These are phyloP conservation scores for Zea luxurians DNA, from an alignment of 176 grass and related monocot genomes.

Conservation along the genomic window DNA sequence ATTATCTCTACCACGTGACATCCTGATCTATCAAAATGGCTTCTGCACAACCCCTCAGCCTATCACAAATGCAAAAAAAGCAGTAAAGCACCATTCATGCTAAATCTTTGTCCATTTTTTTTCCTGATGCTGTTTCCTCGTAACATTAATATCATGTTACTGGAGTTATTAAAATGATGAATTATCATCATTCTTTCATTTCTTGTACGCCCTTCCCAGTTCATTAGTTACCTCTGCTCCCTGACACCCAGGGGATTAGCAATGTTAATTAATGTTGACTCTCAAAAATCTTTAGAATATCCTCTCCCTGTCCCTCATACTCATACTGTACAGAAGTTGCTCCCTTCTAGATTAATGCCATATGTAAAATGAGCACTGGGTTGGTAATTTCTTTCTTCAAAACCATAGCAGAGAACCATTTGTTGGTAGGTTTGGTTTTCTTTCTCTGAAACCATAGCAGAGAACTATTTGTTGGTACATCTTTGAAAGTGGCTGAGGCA, in stretches of 20 bases:
- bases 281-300: background rate
- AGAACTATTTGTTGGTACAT: background rate
- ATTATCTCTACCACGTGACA: background rate
- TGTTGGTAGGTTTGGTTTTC: background rate
- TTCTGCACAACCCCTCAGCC: background rate
- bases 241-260: background rate
- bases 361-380: background rate
- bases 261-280: background rate
- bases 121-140: background rate
- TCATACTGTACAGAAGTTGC: background rate
- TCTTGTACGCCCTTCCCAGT: background rate
- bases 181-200: conserved; percentile 4
- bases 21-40: conserved; percentile 9
- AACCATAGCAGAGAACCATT: background rate
- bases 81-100: background rate
- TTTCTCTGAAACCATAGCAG: background rate
- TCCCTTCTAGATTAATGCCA: background rate
- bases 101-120: background rate
- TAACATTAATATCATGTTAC: conserved; percentile 16
- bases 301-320: background rate
- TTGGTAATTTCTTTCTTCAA: background rate
- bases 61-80: background rate
- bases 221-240: background rate
- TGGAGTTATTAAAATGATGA: conserved; percentile 7
- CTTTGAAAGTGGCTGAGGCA: background rate